Evolutionary conservation across 2,329 filamentous ascomycete genomes (phyloP), one percentile per base, ranked within the genome.

Genomic region (Mycocentrospora acerina): DNA sequence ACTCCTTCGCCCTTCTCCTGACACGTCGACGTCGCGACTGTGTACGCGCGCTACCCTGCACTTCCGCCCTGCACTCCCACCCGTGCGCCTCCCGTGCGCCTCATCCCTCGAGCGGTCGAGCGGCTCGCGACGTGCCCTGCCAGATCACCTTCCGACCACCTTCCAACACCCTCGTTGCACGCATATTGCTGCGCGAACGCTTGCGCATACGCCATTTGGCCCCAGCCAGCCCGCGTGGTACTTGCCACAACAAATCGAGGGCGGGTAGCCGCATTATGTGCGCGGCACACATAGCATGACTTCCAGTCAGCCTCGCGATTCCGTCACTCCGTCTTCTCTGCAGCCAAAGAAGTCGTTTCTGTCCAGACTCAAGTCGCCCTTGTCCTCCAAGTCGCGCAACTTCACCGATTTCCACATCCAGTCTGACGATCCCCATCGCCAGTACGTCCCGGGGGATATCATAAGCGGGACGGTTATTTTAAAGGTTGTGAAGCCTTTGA

Each of bases 391-490:
- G 53, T 65, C 78, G 50, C 83, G 86, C 56, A 82, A 85, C 64
- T 75, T 89, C 53, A 76, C 82, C 70, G 87, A 91, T 62, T 93
- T 90, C 70, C 81, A 88, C 67, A 82, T 93, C 64, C 79, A 81
- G 50, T 80, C 86, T 33, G 79, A 87, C 60, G 86, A 91, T 60
- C 87, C 87, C 10, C 83, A 90, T 67, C 82, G 83, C 50, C 82
- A 86, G 57, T 90, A 90, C 67, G 75, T 74, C 17, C 85, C 86
- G 4, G 87, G 87, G 44, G 87, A 91, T 59, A 72, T 82, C 50
- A 85, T 93, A 31, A 80, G 78, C 41, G 88, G 88, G 37, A 79
- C 79, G 48, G 86, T 91, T 32, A 75, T 88, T 44, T 71, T 91
- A 54, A 84, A 81, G 40, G 78, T 89, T 24, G 72, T 85, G 55